phyloP scores from a whole-genome alignment of 352 stramenopile genomes.

The Phytopythium delawarense region DNA sequence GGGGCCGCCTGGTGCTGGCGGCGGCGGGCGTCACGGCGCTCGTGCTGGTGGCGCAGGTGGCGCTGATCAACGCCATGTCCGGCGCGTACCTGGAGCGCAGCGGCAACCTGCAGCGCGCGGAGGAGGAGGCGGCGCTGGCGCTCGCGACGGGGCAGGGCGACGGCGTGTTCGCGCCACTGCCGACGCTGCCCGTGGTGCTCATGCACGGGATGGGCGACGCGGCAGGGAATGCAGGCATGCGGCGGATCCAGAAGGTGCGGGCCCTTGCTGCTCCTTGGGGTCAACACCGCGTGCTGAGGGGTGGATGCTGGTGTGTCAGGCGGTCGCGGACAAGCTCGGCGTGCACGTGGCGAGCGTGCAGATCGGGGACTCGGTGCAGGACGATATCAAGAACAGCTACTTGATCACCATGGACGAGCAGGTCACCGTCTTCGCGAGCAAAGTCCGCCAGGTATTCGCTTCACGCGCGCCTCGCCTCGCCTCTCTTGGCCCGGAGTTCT shows the following conservation, averaged over 20 bases:
- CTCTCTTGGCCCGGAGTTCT: not conserved
- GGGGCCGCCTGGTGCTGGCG: constrained; percentile 32
- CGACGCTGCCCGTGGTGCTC: constrained; percentile 63
- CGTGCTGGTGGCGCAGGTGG: constrained; percentile 48
- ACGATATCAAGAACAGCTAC: constrained; percentile 93
- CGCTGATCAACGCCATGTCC: constrained; percentile 39
- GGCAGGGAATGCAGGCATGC: constrained; percentile 89
- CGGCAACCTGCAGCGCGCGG: not conserved
- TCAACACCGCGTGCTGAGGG: not conserved
- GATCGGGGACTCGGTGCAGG: constrained; percentile 71
- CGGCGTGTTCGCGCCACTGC: constrained; percentile 30
- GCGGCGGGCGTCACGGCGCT: constrained; percentile 27
- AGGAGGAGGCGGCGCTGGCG: not conserved
- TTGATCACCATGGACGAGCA: constrained; percentile 91
- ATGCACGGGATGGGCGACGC: constrained; percentile 96
- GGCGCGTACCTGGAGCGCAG: constrained; percentile 19
- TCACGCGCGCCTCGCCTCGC: not conserved
- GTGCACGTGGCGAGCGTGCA: constrained; percentile 88
- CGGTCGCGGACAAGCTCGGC: constrained; percentile 68
- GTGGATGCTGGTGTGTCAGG: constrained; percentile 18
- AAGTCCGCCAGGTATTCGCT: constrained; percentile 39
- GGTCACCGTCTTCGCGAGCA: constrained; percentile 87
- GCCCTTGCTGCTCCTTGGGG: not conserved
- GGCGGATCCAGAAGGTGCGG: constrained; percentile 65
- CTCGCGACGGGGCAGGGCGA: not conserved